Evolutionary conservation across 805 yeast genomes (phyloP).

Genomic region (Zygosaccharomyces siamensis): DNA sequence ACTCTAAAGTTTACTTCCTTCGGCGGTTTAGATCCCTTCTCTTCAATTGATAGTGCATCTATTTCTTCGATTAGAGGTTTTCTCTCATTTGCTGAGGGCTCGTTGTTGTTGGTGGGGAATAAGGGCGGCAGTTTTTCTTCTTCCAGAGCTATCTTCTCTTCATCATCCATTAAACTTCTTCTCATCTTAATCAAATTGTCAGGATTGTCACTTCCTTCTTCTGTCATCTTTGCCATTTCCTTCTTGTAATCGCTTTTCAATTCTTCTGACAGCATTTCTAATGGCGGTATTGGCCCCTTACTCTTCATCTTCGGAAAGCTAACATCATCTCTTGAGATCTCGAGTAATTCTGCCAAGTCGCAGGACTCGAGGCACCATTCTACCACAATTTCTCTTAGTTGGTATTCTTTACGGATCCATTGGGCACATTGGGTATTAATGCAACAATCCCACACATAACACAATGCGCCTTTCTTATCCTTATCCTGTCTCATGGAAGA

Average conservation of each 20-base stretch:
- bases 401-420: slow-evolving; percentile 55
- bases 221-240: slow-evolving; percentile 29
- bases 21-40: slow-evolving; percentile 3
- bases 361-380: slow-evolving; percentile 85
- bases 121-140: slow-evolving; percentile 26
- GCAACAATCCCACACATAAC: slow-evolving; percentile 75
- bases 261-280: slow-evolving; percentile 44
- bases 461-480: slow-evolving; percentile 66
- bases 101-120: slow-evolving; percentile 18
- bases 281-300: slow-evolving; percentile 55
- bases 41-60: slow-evolving; percentile 26
- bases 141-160: slow-evolving; percentile 17
- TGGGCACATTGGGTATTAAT: slow-evolving; percentile 57
- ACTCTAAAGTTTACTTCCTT: slow-evolving; percentile 27
- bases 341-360: slow-evolving; percentile 49
- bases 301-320: slow-evolving; percentile 64
- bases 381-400: slow-evolving; percentile 58
- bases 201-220: slow-evolving; percentile 39
- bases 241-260: slow-evolving; percentile 38
- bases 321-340: slow-evolving; percentile 55
- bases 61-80: slow-evolving; percentile 56
- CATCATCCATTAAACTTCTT: slow-evolving; percentile 24
- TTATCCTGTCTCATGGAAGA: slow-evolving; percentile 48
- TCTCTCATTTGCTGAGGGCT: background rate
- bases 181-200: slow-evolving; percentile 42